Evolutionary conservation across 306 rosid species (phyloP).

Genomic region (Quercus aquifolioides): DNA sequence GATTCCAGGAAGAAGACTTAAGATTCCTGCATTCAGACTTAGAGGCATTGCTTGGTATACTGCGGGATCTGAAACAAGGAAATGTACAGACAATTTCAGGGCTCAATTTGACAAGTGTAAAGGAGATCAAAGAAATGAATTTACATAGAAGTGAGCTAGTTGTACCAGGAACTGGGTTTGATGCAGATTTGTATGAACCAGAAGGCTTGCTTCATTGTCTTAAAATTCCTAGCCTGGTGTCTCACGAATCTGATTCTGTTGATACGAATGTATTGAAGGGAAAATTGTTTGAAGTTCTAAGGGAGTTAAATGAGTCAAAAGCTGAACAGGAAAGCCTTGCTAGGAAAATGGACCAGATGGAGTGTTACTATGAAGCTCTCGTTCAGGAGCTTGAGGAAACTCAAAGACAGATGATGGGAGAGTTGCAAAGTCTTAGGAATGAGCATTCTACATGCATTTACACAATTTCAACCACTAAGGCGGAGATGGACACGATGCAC

Average conservation of each 20-base stretch:
- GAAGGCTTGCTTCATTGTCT: constrained; percentile 57
- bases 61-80: constrained; percentile 73
- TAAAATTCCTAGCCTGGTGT: constrained; percentile 50
- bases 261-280: constrained; percentile 78
- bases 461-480: constrained; percentile 80
- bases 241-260: constrained; percentile 58
- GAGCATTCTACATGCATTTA: constrained; percentile 88
- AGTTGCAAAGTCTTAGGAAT: constrained; percentile 85
- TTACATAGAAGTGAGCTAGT: constrained; percentile 45
- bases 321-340: constrained; percentile 76
- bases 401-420: constrained; percentile 93
- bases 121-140: constrained; percentile 41
- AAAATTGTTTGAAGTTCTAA: constrained; percentile 67
- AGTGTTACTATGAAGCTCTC: constrained; percentile 98
- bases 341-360: constrained; percentile 98
- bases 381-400: constrained; percentile 96
- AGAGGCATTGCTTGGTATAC: constrained; percentile 52
- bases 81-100: constrained; percentile 50
- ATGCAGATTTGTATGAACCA: constrained; percentile 59
- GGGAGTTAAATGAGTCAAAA: constrained; percentile 82
- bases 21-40: constrained; percentile 60
- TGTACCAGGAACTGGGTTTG: constrained; percentile 61
- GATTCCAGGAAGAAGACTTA: constrained; percentile 64
- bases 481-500: constrained; percentile 76
- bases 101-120: constrained; percentile 26